Base-by-base conservation (phyloP, 768 basidiomycete genomes). In the Galerina marginata region DNA sequence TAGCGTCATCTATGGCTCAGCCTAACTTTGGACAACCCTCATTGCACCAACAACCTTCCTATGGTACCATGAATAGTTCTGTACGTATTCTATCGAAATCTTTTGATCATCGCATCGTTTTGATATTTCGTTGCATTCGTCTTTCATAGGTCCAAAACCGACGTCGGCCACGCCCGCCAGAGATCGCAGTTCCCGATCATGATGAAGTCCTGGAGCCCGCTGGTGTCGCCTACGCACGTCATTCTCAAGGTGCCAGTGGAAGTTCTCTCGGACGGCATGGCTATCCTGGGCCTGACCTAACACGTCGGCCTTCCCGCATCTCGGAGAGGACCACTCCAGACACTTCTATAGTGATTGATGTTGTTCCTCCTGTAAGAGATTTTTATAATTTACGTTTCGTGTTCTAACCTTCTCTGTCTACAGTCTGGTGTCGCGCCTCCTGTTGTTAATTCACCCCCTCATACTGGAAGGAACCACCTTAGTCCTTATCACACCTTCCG, bases 391-490 rank as follows among this genome's bases (percentile, higher is more conserved):
- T 14, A n/a, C 7, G 36, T 6, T 44, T 16, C n/a, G 43, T 51
- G 20, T 38, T 33, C 16, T 56, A 15, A 57, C 36, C 40, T 39
- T 14, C 39, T 42, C 20, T 50, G 26, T 26, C 23, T 52, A 4
- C 56, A 71, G 71, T 68, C 70, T 15, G 69, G 67, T 7, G 23
- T 65, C 40, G 59, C 65, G 16, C 67, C 65, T 49, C 57, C 62
- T 25, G 48, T 55, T 25, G 63, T 46, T 29, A 50, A 63, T 14
- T 71, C 71, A 16, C 67, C 71, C 25, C 69, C 67, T 11, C 71
- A 71, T 23, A 70, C 70, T 40, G 70, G 71, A 14, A 56, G 42
- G n/a, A 71, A 69, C 48, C 71, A 72, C 60, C 64, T 72, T 0
- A 72, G 69, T 48, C 71, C 71, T 9, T 63, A 69, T 43, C 65